phyloP scores from a whole-genome alignment of 805 yeast genomes.

The Isabelozyma pseudorhagii region DNA sequence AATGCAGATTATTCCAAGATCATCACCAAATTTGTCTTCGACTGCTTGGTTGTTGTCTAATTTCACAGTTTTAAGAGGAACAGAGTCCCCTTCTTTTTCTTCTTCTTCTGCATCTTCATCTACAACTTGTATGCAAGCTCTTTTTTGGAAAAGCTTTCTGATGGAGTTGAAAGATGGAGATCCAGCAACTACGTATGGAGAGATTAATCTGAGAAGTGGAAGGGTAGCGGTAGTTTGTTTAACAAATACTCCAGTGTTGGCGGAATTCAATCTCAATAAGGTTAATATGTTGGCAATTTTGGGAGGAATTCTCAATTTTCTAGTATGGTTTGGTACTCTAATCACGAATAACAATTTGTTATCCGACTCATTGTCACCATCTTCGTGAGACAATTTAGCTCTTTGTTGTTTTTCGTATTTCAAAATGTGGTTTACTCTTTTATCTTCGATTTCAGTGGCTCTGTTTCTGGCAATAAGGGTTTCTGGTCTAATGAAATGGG shows the following conservation, averaged over 20 bases:
- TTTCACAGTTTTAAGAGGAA: constrained; percentile 36
- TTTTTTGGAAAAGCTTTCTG: constrained; percentile 71
- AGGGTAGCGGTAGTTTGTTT: constrained; percentile 56
- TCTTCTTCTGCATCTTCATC: constrained; percentile 25
- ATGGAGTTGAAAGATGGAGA: constrained; percentile 70
- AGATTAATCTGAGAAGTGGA: constrained; percentile 62
- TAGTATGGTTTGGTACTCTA: constrained; percentile 59
- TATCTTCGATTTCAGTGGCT: constrained; percentile 64
- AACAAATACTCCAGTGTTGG: constrained; percentile 70
- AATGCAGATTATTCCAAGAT: constrained; percentile 67
- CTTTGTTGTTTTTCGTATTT: constrained; percentile 41
- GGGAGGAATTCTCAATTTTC: constrained; percentile 61
- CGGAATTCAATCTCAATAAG: constrained; percentile 57
- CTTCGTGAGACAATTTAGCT: constrained; percentile 44
- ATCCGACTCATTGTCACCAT: constrained; percentile 20
- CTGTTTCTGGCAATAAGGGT: constrained; percentile 63
- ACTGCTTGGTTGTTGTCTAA: constrained; percentile 73
- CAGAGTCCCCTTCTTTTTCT: constrained; percentile 3
- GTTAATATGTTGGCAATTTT: constrained; percentile 58
- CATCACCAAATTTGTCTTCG: constrained; percentile 63
- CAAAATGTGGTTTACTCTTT: constrained; percentile 62
- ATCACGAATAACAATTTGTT: constrained; percentile 55
- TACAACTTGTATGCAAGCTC: constrained; percentile 54
- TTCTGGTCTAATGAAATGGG: constrained; percentile 71
- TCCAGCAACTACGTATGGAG: constrained; percentile 75